Evolutionary conservation across 169 alveolate genomes (phyloP), one percentile per base, ranked within the genome.

Genomic region (Plasmodium chabaudi): DNA sequence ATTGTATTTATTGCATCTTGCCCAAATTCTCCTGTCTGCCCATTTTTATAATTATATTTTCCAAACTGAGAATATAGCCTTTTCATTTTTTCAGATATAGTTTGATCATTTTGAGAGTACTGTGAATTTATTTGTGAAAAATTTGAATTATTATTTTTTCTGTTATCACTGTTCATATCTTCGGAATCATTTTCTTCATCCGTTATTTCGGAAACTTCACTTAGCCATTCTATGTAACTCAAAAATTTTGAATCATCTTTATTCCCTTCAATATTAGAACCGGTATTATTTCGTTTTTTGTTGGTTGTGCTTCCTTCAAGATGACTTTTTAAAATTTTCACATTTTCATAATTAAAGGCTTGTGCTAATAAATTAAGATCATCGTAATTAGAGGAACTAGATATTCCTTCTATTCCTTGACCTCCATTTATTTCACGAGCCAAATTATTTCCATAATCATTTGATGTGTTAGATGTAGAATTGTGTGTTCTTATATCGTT

Each of bases 151-250:
- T 34, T 34, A 34, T 34, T 34, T 34, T 25, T 25, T 25, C 34
- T 25, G 1, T 25, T 25, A 25, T 25, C 1, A 25, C 1, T 25
- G 1, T 25, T 25, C 1, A 34, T 4, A 34, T 34, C 42, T 34
- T 34, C 9, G 21, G 39, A 57, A 15, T 64, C 72, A 42, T 19
- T 59, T 17, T 63, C 91, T 1, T 86, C 86, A 25, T 86, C 91
- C 69, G 87, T 86, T 57, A 86, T 86, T 49, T 86, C 91, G 1
- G 91, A 86, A 12, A 86, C 91, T 6, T 86, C 91, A n/a, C 91
- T 86, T 23, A 86, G 46, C 21, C 72, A 69, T 42, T 86, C 91
- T 34, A 86, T 68, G 25, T 51, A 86, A 27, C 79, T 86, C 0
- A 39, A 68, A 44, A 7, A 12, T 10, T 63, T 57, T 15, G 27